Evolutionary conservation across 768 basidiomycete genomes (phyloP).

Genomic region (Mycena chlorophos): DNA sequence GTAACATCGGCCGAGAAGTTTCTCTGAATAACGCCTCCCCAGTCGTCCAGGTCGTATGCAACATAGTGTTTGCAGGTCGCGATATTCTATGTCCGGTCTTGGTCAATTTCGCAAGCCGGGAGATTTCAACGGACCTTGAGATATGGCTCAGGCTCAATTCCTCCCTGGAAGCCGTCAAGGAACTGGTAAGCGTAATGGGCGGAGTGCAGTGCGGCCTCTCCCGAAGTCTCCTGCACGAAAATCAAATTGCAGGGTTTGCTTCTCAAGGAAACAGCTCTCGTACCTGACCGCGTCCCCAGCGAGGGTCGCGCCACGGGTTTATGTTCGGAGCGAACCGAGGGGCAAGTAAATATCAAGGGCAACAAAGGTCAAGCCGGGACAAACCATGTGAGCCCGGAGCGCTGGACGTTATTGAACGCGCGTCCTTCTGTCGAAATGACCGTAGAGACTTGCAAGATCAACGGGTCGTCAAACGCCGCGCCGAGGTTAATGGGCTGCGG

Average conservation of each 20-base stretch:
- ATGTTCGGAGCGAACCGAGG: constrained; percentile 56
- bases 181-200: constrained; percentile 54
- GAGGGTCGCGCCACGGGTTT: constrained; percentile 54
- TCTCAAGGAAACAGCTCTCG: too few species aligned
- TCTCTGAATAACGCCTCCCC: constrained; percentile 51
- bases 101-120: constrained; percentile 42
- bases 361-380: not conserved
- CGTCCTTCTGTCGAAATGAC: constrained; percentile 58
- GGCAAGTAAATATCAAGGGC: not conserved
- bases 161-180: constrained; percentile 57
- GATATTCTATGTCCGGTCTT: constrained; percentile 47
- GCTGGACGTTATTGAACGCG: constrained; percentile 55
- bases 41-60: constrained; percentile 58
- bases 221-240: constrained; percentile 63
- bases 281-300: constrained; percentile 64
- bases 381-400: constrained; percentile 47
- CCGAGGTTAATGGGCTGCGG: constrained; percentile 57
- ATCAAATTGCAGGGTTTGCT: too few species aligned
- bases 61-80: constrained; percentile 64
- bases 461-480: constrained; percentile 55
- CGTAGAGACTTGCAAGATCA: constrained; percentile 49
- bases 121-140: constrained; percentile 47
- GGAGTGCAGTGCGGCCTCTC: constrained; percentile 58
- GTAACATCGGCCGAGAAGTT: constrained; percentile 55
- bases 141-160: constrained; percentile 51